phyloP scores from a whole-genome alignment of 805 yeast species.

The Ogataea siamensis region DNA sequence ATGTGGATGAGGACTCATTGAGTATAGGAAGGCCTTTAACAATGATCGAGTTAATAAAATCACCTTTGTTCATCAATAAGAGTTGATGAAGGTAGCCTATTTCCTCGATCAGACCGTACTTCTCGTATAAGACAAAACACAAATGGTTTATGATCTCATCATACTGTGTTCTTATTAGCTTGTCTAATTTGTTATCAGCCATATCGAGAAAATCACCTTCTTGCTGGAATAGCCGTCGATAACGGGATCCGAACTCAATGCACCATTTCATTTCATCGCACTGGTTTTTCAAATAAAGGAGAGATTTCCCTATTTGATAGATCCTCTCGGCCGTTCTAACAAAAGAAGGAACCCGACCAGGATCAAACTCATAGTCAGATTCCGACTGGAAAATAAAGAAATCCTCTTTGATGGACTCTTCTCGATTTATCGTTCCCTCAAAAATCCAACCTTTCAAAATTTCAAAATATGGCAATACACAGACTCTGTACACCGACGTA shows the following conservation, averaged over 20 bases:
- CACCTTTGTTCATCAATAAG: constrained; percentile 73
- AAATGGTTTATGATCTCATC: constrained; percentile 52
- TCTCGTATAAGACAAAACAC: constrained; percentile 46
- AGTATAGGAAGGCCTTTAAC: constrained; percentile 52
- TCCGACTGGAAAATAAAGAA: constrained; percentile 47
- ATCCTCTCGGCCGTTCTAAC: constrained; percentile 44
- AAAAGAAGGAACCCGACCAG: constrained; percentile 45
- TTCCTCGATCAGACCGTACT: constrained; percentile 50
- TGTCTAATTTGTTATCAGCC: constrained; percentile 30
- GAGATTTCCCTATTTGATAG: constrained; percentile 69
- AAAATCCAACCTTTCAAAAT: constrained; percentile 65
- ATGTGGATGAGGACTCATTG: constrained; percentile 56
- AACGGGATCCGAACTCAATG: constrained; percentile 13
- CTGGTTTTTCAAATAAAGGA: constrained; percentile 57
- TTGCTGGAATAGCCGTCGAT: constrained; percentile 5
- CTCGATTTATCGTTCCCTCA: constrained; percentile 51
- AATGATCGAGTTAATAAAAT: constrained; percentile 69
- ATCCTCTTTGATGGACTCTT: constrained; percentile 48
- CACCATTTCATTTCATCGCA: constrained; percentile 71
- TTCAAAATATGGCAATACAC: constrained; percentile 58
- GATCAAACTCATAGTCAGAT: constrained; percentile 1
- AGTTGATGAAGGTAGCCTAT: constrained; percentile 62
- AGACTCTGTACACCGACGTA: constrained; percentile 40
- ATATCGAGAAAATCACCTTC: constrained; percentile 36
- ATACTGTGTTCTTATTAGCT: constrained; percentile 43